Evolutionary conservation across 768 basidiomycete genomes (phyloP).

Genomic region (Cyathus striatus): DNA sequence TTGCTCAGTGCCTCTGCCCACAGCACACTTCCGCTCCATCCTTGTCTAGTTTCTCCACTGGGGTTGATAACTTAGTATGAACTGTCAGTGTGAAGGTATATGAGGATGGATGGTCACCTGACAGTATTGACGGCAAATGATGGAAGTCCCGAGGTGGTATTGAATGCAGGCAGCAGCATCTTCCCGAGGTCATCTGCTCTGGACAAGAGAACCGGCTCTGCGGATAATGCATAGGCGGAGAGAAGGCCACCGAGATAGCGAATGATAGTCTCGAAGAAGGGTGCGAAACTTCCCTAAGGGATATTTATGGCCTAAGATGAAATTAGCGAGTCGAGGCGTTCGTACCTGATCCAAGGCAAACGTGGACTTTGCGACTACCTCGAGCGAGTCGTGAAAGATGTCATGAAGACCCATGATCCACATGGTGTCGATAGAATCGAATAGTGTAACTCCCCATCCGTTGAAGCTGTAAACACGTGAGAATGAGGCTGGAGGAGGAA

Average conservation of each 20-base stretch:
- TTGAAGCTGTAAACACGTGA: slow-evolving; percentile 52
- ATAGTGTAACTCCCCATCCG: slow-evolving; percentile 68
- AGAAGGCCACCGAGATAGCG: slow-evolving; percentile 82
- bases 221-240: slow-evolving; percentile 73
- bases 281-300: slow-evolving; percentile 26
- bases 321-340: slow-evolving; percentile 1
- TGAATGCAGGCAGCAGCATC: slow-evolving; percentile 66
- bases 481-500: too few species aligned
- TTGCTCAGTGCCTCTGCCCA: slow-evolving; percentile 46
- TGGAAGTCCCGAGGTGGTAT: slow-evolving; percentile 67
- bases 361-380: slow-evolving; percentile 39
- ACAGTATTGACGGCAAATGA: slow-evolving; percentile 60
- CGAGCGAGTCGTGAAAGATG: slow-evolving; percentile 57
- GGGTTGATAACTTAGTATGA: neutral
- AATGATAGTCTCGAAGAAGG: slow-evolving; percentile 79
- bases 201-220: slow-evolving; percentile 52
- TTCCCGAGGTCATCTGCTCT: slow-evolving; percentile 72
- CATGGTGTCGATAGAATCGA: slow-evolving; percentile 82
- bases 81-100: slow-evolving; percentile 1
- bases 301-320: neutral
- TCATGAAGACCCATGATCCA: slow-evolving; percentile 71
- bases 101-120: slow-evolving; percentile 28
- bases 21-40: slow-evolving; percentile 24
- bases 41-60: slow-evolving; percentile 32
- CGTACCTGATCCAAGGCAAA: slow-evolving; percentile 36